Evolutionary conservation across 805 yeast genomes (phyloP).

Genomic region (Saturnispora saitoi): DNA sequence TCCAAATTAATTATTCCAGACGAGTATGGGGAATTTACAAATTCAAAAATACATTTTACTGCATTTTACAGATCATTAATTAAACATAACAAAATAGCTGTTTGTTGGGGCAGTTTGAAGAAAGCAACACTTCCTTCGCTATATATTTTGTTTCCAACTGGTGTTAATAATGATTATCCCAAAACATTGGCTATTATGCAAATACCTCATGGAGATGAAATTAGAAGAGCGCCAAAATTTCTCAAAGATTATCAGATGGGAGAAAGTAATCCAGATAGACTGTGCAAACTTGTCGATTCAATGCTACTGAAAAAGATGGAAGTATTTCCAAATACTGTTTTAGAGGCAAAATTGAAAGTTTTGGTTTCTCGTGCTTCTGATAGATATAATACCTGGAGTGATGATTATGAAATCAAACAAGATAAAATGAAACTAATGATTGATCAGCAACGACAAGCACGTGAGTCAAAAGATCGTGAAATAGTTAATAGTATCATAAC

Average conservation of each 20-base stretch:
- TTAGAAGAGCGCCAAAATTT: constrained; percentile 51
- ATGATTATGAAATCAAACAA: constrained; percentile 9
- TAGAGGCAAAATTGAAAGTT: constrained; percentile 58
- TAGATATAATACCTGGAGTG: constrained; percentile 13
- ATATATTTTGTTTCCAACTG: constrained; percentile 53
- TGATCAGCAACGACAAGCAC: constrained; percentile 11
- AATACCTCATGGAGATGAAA: constrained; percentile 69
- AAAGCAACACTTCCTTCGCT: constrained; percentile 45
- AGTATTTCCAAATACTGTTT: constrained; percentile 43
- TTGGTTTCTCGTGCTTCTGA: constrained; percentile 62
- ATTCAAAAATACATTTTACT: constrained; percentile 60
- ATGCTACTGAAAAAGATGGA: constrained; percentile 14
- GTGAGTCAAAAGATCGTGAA: constrained; percentile 2
- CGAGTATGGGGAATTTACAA: constrained; percentile 42
- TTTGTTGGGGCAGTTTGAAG: constrained; percentile 65
- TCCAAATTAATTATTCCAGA: constrained; percentile 65
- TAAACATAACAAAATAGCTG: constrained; percentile 45
- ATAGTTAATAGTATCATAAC: constrained; percentile 16
- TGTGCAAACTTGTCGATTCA: constrained; percentile 18
- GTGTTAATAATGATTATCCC: constrained; percentile 31
- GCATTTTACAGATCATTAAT: constrained; percentile 56
- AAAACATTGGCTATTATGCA: constrained; percentile 66
- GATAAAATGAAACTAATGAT: constrained; percentile 19
- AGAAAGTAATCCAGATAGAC: constrained; percentile 14
- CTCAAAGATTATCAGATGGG: constrained; percentile 17